Evolutionary conservation across 192 early-diverging fungal species (phyloP).

Genomic region (Rhizophagus sp.): DNA sequence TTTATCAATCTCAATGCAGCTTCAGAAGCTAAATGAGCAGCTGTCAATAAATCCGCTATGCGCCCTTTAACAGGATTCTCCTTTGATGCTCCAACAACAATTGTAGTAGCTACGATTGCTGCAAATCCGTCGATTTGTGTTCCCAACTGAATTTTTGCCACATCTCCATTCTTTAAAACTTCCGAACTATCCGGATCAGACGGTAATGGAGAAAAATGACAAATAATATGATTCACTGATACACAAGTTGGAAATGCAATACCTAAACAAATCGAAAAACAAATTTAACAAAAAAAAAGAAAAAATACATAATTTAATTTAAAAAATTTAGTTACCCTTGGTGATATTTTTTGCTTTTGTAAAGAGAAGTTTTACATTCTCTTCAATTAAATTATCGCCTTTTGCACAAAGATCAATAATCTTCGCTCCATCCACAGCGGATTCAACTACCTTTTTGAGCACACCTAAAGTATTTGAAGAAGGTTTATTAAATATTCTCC

Average conservation of each 20-base stretch:
- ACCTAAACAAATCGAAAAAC: constrained; percentile 43
- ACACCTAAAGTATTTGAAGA: constrained; percentile 52
- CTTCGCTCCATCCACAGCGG: constrained; percentile 76
- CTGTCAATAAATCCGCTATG: constrained; percentile 85
- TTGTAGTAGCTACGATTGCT: constrained; percentile 76
- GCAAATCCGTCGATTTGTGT: constrained; percentile 93
- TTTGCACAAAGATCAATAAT: constrained; percentile 84
- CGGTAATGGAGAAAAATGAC: constrained; percentile 85
- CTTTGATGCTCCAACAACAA: constrained; percentile 82
- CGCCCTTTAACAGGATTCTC: constrained; percentile 77
- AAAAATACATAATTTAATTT: neutral
- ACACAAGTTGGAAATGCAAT: constrained; percentile 88
- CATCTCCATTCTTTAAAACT: constrained; percentile 74
- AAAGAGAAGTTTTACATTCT: constrained; percentile 78
- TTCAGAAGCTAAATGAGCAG: constrained; percentile 83
- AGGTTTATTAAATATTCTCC: neutral
- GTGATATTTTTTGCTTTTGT: constrained; percentile 66
- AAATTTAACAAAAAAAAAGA: neutral
- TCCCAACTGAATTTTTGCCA: constrained; percentile 89
- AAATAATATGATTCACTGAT: constrained; percentile 80
- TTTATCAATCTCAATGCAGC: constrained; percentile 84
- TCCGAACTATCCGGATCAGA: constrained; percentile 60
- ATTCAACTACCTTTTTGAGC: constrained; percentile 66
- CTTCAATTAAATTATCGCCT: constrained; percentile 84
- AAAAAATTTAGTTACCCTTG: constrained; percentile 58